Evolutionary conservation across 345 rosid species (phyloP).

Genomic region (Carallia brachiata): DNA sequence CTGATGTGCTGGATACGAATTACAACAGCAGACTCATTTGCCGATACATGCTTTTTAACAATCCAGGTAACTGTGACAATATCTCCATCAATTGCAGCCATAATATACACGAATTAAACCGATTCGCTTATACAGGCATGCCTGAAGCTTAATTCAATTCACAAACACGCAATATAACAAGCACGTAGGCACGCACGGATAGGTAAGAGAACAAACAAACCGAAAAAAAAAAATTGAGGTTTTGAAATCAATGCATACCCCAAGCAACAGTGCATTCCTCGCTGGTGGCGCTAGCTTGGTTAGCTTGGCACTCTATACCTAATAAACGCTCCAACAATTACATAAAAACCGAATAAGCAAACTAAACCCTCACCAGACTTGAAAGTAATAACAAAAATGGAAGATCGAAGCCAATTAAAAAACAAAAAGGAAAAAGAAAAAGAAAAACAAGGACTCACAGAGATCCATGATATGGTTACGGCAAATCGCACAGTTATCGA

Average conservation of each 20-base stretch:
- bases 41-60: no score
- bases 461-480: conserved; percentile 96
- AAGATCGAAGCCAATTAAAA: no score
- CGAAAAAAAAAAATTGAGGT: not conserved
- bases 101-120: no score
- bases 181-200: not conserved
- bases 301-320: conserved; percentile 97
- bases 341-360: not conserved
- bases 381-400: no score
- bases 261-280: conserved; percentile 99
- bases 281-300: conserved; percentile 89
- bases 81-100: no score
- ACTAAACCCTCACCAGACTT: not conserved
- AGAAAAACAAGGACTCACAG: conserved; percentile 42
- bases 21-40: no score
- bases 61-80: no score
- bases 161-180: not conserved
- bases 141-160: no score
- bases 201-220: not conserved
- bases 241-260: conserved; percentile 47
- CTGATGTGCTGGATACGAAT: no score
- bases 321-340: not conserved
- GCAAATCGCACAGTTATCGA: conserved; percentile 97
- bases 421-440: not conserved
- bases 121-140: no score